phyloP scores from a whole-genome alignment of 495 filamentous ascomycete species.

The Aspergillus egyptiacus region DNA sequence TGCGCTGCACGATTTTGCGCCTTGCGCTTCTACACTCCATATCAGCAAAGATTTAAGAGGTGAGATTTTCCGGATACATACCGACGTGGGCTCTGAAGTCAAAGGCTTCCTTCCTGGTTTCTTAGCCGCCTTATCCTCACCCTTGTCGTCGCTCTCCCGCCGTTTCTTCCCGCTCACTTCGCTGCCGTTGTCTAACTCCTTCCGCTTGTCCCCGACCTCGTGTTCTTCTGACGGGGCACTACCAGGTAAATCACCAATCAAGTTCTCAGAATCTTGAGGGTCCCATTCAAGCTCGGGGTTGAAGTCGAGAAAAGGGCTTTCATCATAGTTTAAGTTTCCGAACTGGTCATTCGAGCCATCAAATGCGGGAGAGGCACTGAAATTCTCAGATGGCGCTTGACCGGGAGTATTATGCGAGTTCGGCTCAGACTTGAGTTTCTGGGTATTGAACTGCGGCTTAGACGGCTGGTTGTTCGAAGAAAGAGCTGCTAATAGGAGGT shows the following conservation, averaged over 20 bases:
- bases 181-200: conserved; percentile 67
- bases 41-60: neutral
- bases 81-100: conserved; percentile 90
- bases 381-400: conserved; percentile 28
- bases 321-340: conserved; percentile 50
- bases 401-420: conserved; percentile 29
- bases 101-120: conserved; percentile 96
- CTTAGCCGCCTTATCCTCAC: conserved; percentile 69
- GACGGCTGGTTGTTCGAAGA: conserved; percentile 60
- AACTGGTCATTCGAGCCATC: conserved; percentile 44
- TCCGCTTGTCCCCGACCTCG: conserved; percentile 58
- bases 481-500: conserved; percentile 80
- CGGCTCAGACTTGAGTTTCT: conserved; percentile 24
- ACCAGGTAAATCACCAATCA: conserved; percentile 74
- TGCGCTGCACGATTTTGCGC: conserved; percentile 97
- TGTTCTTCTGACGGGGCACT: conserved; percentile 49
- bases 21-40: conserved; percentile 79
- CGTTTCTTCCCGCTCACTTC: conserved; percentile 70
- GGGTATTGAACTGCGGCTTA: conserved; percentile 26
- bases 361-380: conserved; percentile 47
- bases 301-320: conserved; percentile 80
- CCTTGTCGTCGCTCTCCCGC: conserved; percentile 51
- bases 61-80: conserved; percentile 47
- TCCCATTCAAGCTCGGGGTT: conserved; percentile 69
- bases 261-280: conserved; percentile 49